Conservation (phyloP, 1,284 basidiomycete genomes). For the Melampsora larici-populina region DNA sequence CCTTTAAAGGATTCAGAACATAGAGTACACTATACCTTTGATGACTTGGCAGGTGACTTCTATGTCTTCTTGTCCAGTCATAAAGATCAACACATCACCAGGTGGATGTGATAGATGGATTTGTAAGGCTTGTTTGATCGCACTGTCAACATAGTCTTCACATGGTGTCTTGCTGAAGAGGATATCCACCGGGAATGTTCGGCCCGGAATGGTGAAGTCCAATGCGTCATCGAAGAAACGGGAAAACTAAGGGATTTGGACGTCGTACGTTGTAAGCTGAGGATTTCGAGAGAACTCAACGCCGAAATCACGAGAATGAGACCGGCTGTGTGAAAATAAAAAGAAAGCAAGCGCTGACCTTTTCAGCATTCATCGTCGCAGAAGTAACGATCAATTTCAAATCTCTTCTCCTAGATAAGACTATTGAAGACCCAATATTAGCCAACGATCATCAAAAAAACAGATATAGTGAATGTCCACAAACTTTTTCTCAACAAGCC, state of each 20-base stretch:
- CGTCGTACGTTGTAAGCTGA: slow-evolving; percentile 3
- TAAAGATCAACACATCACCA: slow-evolving; percentile 96
- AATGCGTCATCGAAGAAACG: slow-evolving; percentile 91
- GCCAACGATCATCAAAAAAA: slow-evolving; percentile 5
- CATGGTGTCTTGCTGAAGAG: slow-evolving; percentile 95
- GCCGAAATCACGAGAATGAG: too few species aligned
- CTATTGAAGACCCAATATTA: slow-evolving; percentile 56
- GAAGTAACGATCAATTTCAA: slow-evolving; percentile 96
- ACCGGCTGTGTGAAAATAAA: background rate
- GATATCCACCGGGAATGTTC: slow-evolving; percentile 96
- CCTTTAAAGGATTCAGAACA: background rate
- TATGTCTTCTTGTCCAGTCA: slow-evolving; percentile 99
- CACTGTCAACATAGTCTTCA: slow-evolving; percentile 96
- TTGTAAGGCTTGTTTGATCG: slow-evolving; percentile 94
- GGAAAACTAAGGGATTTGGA: slow-evolving; percentile 67
- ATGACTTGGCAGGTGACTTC: slow-evolving; percentile 90
- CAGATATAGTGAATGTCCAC: slow-evolving; percentile 50
- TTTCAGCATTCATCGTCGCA: slow-evolving; percentile 98
- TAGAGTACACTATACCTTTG: slow-evolving; percentile 61
- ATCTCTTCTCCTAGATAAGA: slow-evolving; percentile 83
- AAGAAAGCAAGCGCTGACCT: slow-evolving; percentile 60
- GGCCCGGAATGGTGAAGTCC: slow-evolving; percentile 92
- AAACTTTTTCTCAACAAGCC: slow-evolving; percentile 85
- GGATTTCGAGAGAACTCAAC: background rate
- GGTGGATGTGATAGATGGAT: slow-evolving; percentile 91